Percentiles rank a stretch among this genome's conserved stretches.
Evolutionary conservation across 1,284 basidiomycete genomes (phyloP).

Genomic region (Dichomitus squalens): DNA sequence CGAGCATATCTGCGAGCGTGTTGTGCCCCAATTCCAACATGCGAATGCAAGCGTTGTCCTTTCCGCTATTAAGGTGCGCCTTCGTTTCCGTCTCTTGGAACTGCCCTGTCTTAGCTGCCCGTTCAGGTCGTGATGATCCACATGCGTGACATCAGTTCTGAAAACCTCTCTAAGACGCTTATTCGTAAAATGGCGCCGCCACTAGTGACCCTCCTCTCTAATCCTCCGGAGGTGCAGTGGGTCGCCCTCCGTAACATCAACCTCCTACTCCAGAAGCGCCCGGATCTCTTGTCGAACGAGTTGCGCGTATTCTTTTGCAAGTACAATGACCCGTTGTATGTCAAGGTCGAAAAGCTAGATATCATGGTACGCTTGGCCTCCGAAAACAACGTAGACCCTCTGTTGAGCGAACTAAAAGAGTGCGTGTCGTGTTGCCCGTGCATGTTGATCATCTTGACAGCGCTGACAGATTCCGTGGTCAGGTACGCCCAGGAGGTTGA

Average conservation of each 20-base stretch:
- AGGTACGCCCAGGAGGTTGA: conserved; percentile 98
- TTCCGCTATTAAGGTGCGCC: conserved; percentile 85
- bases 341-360: conserved; percentile 97
- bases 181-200: conserved; percentile 98
- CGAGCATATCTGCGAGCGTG: conserved; percentile 98
- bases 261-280: conserved; percentile 90
- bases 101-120: neutral
- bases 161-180: conserved; percentile 87
- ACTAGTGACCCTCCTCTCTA: conserved; percentile 78
- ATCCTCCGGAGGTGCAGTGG: conserved; percentile 91
- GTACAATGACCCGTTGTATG: conserved; percentile 98
- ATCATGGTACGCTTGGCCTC: conserved; percentile 96
- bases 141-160: conserved; percentile 81
- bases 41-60: conserved; percentile 94
- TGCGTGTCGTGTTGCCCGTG: conserved; percentile 37
- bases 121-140: conserved; percentile 96
- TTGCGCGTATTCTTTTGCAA: conserved; percentile 99
- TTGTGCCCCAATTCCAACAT: conserved; percentile 98
- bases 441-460: neutral
- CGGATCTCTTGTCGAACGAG: conserved; percentile 90
- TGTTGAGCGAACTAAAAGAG: conserved; percentile 96
- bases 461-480: conserved; percentile 3
- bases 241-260: conserved; percentile 97
- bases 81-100: neutral
- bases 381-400: conserved; percentile 92